A percentile compares a stretch with the other conserved stretches of the same genome.
Conservation (phyloP, 441 rosid species). For the Viola pubescens region DNA sequence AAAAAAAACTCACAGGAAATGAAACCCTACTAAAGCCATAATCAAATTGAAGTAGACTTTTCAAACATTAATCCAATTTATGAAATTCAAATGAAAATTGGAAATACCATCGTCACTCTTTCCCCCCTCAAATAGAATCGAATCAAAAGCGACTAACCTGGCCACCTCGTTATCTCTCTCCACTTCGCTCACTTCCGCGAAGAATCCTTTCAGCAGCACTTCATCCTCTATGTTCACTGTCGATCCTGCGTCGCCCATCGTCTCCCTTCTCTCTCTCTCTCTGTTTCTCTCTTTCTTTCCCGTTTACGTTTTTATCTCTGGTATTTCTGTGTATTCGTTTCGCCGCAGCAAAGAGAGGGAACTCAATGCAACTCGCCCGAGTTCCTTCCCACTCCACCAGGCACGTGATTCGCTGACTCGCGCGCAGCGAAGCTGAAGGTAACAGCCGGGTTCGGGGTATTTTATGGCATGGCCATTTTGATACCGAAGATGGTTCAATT, state of each 20-base stretch:
- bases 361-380: no score
- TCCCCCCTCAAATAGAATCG: not conserved
- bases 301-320: not conserved
- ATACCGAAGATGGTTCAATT: no score
- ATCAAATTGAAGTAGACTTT: not conserved
- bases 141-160: slow-evolving; percentile 36
- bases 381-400: no score
- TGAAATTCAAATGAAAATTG: not conserved
- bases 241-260: slow-evolving; percentile 36
- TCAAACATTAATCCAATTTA: not conserved
- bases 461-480: no score
- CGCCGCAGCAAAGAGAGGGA: no score
- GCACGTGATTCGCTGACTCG: no score
- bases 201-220: slow-evolving; percentile 73
- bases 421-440: no score
- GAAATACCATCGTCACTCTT: no score
- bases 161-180: slow-evolving; percentile 83
- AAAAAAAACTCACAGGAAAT: not conserved
- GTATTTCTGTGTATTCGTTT: not conserved
- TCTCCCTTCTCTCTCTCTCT: not conserved
- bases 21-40: not conserved
- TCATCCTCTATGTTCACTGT: slow-evolving; percentile 42
- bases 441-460: no score
- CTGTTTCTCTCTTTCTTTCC: not conserved
- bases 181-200: slow-evolving; percentile 88